Percentiles rank a stretch among this genome's conserved stretches.
phyloP scores from a whole-genome alignment of 495 filamentous ascomycete species.

The Hypomontagnella submonticulosa region DNA sequence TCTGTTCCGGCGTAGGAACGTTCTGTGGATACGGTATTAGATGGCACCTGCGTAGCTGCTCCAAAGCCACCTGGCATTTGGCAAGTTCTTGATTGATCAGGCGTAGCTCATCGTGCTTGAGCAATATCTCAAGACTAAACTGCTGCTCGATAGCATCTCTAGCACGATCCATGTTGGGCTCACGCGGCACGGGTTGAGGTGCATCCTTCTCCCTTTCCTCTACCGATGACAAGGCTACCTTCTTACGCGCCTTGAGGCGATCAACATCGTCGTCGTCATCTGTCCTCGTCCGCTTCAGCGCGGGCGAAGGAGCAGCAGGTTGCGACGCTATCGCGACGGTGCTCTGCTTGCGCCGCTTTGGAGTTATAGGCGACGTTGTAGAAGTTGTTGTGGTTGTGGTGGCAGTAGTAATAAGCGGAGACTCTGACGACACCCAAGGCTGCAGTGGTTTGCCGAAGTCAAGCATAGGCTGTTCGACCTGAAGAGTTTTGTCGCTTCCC shows the following conservation, averaged over 20 bases:
- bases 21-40: conserved; percentile 85
- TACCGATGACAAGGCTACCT: conserved; percentile 44
- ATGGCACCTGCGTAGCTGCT: conserved; percentile 91
- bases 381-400: conserved; percentile 7
- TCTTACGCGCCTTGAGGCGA: conserved; percentile 51
- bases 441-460: conserved; percentile 46
- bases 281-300: conserved; percentile 52
- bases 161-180: conserved; percentile 54
- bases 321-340: conserved; percentile 49
- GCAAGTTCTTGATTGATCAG: conserved; percentile 96
- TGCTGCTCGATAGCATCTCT: conserved; percentile 83
- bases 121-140: conserved; percentile 87
- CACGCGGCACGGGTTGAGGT: conserved; percentile 22
- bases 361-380: conserved; percentile 30
- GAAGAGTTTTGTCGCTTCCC: conserved; percentile 58
- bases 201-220: conserved; percentile 26
- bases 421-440: conserved; percentile 49
- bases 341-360: conserved; percentile 48
- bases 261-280: conserved; percentile 45
- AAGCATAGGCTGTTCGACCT: conserved; percentile 50
- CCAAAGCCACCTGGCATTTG: conserved; percentile 94
- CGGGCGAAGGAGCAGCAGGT: conserved; percentile 40
- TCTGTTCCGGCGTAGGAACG: conserved; percentile 67
- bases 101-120: conserved; percentile 94
- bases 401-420: conserved; percentile 23